Conservation (phyloP, 2,329 filamentous ascomycete genomes). For the Apiospora koreana region DNA sequence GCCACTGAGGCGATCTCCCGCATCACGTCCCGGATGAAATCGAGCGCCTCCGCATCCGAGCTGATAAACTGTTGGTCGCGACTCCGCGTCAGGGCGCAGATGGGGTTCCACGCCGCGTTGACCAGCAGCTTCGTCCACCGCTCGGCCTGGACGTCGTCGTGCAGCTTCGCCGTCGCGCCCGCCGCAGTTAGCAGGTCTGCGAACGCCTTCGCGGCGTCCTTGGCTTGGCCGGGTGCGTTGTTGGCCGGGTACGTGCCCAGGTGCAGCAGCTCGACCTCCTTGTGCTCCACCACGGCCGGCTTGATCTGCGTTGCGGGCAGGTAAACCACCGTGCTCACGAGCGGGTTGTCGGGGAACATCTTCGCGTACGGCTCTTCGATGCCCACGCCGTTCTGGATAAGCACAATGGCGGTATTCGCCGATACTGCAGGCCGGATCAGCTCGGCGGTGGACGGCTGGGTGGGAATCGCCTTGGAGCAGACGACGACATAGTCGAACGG, state of each 20-base stretch:
- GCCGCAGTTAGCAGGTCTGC: constrained; percentile 41
- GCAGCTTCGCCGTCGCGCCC: constrained; percentile 43
- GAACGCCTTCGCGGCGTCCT: constrained; percentile 36
- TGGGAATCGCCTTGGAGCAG: constrained; percentile 27
- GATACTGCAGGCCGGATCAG: constrained; percentile 29
- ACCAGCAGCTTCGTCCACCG: constrained; percentile 57
- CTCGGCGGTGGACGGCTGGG: constrained; percentile 26
- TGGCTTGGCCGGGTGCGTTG: constrained; percentile 24
- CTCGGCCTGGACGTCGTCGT: constrained; percentile 51
- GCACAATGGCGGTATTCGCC: constrained; percentile 47
- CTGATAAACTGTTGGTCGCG: constrained; percentile 48
- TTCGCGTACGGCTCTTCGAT: constrained; percentile 52
- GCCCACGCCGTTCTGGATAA: constrained; percentile 59
- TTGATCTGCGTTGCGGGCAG: constrained; percentile 50
- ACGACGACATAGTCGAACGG: constrained; percentile 32
- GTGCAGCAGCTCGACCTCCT: constrained; percentile 47
- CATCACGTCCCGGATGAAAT: constrained; percentile 34
- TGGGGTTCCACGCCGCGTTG: constrained; percentile 58
- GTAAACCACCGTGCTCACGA: constrained; percentile 55
- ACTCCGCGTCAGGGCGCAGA: constrained; percentile 51
- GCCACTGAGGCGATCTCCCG: constrained; percentile 35
- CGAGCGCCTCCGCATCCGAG: constrained; percentile 20
- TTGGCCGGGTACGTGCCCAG: constrained; percentile 49
- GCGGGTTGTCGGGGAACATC: constrained; percentile 48
- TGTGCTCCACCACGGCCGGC: constrained; percentile 48